A percentile compares a stretch with the other conserved stretches of the same genome.
Conservation (phyloP, 192 early-diverging fungal genomes). For the Chytriomyces hyalinus region DNA sequence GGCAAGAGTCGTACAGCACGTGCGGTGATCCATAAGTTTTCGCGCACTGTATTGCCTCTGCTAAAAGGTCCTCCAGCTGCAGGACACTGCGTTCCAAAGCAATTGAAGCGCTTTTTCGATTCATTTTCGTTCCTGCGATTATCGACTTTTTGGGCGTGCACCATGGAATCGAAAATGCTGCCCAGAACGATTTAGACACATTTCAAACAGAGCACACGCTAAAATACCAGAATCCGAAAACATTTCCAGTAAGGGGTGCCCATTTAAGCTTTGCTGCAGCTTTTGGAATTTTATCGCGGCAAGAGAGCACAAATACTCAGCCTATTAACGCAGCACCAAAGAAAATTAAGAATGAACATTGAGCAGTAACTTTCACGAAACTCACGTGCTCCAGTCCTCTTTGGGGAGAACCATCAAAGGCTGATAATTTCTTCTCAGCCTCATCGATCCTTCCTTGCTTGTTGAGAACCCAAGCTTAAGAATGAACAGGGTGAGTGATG, state of each 20-base stretch:
- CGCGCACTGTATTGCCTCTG: conserved; percentile 46
- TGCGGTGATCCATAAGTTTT: conserved; percentile 47
- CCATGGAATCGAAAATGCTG: conserved; percentile 53
- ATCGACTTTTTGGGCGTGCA: conserved; percentile 25
- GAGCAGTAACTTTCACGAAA: not conserved
- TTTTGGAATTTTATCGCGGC: conserved; percentile 38
- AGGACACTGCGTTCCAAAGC: conserved; percentile 32
- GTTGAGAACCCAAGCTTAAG: conserved; percentile 39
- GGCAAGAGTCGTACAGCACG: conserved; percentile 42
- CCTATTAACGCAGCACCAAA: conserved; percentile 16
- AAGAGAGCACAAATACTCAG: conserved; percentile 38
- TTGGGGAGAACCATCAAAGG: conserved; percentile 31
- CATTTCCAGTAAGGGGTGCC: conserved; percentile 47
- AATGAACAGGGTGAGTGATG: not conserved
- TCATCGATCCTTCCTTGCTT: conserved; percentile 44
- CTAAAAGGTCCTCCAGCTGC: conserved; percentile 39
- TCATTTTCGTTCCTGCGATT: conserved; percentile 10
- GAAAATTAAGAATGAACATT: conserved; percentile 1
- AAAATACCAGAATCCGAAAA: conserved; percentile 59
- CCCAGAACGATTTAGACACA: not conserved
- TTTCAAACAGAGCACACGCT: not conserved
- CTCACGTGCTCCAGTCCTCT: conserved; percentile 46
- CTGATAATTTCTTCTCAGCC: conserved; percentile 41
- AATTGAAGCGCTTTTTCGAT: conserved; percentile 15
- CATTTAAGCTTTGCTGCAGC: conserved; percentile 26